A percentile compares a stretch with the other conserved stretches of the same genome.
phyloP scores from a whole-genome alignment of 192 early-diverging fungal species.

The Dispira simplex region DNA sequence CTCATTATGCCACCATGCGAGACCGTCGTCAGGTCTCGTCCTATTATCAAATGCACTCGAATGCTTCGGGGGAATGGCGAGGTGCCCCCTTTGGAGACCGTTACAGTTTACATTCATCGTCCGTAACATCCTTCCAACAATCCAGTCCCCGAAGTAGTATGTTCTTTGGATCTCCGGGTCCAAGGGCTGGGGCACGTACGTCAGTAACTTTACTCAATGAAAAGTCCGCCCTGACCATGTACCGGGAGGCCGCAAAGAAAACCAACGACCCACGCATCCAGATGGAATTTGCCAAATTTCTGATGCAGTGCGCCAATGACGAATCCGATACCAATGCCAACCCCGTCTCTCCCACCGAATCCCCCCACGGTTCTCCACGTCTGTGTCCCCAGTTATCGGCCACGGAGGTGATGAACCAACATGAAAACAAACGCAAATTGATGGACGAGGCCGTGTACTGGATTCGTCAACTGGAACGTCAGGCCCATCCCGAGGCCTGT shows the following conservation, averaged over 20 bases:
- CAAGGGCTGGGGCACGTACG: constrained; percentile 15
- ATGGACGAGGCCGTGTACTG: constrained; percentile 53
- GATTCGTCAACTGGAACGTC: constrained; percentile 52
- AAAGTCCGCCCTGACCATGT: constrained; percentile 39
- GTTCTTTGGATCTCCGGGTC: neutral
- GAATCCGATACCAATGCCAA: constrained; percentile 16
- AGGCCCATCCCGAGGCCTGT: constrained; percentile 52
- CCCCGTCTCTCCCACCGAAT: neutral
- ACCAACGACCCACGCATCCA: constrained; percentile 58
- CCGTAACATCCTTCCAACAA: neutral
- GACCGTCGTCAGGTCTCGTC: neutral
- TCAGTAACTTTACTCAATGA: constrained; percentile 27
- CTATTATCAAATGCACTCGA: constrained; percentile 9
- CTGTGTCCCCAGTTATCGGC: neutral
- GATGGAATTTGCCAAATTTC: constrained; percentile 59
- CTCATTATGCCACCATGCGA: constrained; percentile 4
- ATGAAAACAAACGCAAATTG: constrained; percentile 21
- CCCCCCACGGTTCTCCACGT: constrained; percentile 5
- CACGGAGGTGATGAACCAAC: constrained; percentile 13
- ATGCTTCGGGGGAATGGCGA: constrained; percentile 1
- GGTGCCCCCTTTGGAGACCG: neutral
- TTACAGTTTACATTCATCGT: neutral
- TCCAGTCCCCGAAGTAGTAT: neutral
- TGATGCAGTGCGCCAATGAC: constrained; percentile 48
- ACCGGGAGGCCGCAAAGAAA: constrained; percentile 60